Evolutionary conservation across 1,284 basidiomycete species (phyloP), one percentile per base, ranked within the genome.

Genomic region (Cystobasidiaceae sp.): DNA sequence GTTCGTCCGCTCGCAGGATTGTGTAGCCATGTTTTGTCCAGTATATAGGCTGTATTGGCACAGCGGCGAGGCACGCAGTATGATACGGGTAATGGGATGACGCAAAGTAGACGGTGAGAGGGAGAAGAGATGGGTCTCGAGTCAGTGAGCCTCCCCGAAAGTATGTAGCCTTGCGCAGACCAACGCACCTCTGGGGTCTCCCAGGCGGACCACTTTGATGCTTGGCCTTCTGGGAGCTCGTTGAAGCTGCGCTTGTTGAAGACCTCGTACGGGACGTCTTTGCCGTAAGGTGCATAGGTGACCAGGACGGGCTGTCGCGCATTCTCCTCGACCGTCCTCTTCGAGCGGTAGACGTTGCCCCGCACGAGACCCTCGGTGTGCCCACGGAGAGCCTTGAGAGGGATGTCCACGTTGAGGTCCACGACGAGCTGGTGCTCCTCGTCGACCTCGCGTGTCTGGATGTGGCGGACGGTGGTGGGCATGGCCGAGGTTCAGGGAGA

Each of bases 1-100:
- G 70, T 66, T 77, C 76, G 54, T 77, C 76, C 7, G 73, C 73
- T 8, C 76, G 72, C 9, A 75, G 67, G n/a, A 77, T 72, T n/a
- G 71, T 69, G 58, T 72, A 77, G 51, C 76, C 76, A 19, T 75
- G 72, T 9, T 28, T 34, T 9, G 73, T 73, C 76, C 75, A 77
- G 70, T 72, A 76, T 41, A 64, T 70, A 11, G 72, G 74, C 27
- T 54, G 25, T 23, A 27, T 39, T n/a, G 17, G 21, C 8, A 15
- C 21, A n/a, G n/a, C n/a, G n/a, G n/a, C n/a, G n/a, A n/a, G n/a
- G n/a, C n/a, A n/a, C n/a, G n/a, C n/a, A n/a, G n/a, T n/a, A n/a
- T n/a, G n/a, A n/a, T n/a, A n/a, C n/a, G n/a, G n/a, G n/a, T n/a
- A n/a, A n/a, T n/a, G n/a, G n/a, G n/a, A n/a, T n/a, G n/a, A n/a